Conservation (phyloP, 805 yeast species). For the Brettanomyces bruxellensis region DNA sequence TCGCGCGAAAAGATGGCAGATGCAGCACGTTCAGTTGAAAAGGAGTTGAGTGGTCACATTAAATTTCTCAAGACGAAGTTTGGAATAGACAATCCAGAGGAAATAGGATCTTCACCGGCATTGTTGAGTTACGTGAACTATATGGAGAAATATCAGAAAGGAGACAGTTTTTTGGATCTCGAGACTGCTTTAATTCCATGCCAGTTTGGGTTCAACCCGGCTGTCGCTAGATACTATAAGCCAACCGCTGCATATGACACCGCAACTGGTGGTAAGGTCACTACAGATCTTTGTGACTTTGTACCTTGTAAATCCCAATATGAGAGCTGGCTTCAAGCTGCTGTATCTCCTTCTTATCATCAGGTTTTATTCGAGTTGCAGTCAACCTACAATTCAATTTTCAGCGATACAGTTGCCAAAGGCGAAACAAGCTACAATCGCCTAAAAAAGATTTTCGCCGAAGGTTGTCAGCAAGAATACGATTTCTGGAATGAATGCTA, state of each 20-base stretch:
- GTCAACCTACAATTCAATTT: not conserved
- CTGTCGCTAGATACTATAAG: constrained; percentile 29
- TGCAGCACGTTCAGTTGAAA: not conserved
- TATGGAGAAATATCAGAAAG: constrained; percentile 38
- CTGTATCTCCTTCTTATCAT: not conserved
- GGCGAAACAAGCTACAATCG: constrained; percentile 15
- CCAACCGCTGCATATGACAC: not conserved
- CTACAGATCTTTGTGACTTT: not conserved
- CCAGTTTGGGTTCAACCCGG: constrained; percentile 60
- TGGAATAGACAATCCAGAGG: constrained; percentile 1
- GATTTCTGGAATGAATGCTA: constrained; percentile 54
- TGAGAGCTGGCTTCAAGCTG: constrained; percentile 1
- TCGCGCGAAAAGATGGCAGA: constrained; percentile 28
- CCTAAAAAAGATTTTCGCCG: constrained; percentile 48
- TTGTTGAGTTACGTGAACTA: constrained; percentile 37
- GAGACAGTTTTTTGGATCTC: constrained; percentile 34
- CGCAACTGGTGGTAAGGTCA: not conserved
- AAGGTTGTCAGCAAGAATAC: constrained; percentile 52
- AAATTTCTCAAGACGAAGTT: not conserved
- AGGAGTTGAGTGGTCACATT: constrained; percentile 1
- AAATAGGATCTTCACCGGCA: constrained; percentile 1
- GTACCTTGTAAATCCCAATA: not conserved
- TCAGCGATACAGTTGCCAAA: not conserved
- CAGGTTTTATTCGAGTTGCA: not conserved
- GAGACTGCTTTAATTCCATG: constrained; percentile 70